A percentile compares a stretch with the other conserved stretches of the same genome.
Conservation (phyloP, 768 basidiomycete species). For the Cystofilobasidium capitatum region DNA sequence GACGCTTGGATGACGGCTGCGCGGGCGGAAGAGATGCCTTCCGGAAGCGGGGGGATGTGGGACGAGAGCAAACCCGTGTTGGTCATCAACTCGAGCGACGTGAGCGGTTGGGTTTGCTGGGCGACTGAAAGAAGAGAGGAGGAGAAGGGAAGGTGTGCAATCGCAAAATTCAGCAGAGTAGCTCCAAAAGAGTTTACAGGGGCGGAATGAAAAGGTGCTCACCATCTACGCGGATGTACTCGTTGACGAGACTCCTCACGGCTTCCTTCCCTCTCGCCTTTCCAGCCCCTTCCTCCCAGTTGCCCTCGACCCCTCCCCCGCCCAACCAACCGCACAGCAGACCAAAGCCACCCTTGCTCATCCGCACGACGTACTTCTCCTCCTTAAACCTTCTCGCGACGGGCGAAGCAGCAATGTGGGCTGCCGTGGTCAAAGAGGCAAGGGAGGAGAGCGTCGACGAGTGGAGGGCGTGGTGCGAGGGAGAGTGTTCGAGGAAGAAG, state of each 20-base stretch:
- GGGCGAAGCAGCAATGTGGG: slow-evolving; percentile 74
- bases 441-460: slow-evolving; percentile 63
- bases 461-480: slow-evolving; percentile 58
- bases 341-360: slow-evolving; percentile 84
- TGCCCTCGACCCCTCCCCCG: slow-evolving; percentile 63
- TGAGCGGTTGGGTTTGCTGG: slow-evolving; percentile 52
- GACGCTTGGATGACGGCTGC: slow-evolving; percentile 41
- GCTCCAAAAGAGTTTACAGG: too few relatives aligned
- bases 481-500: slow-evolving; percentile 64
- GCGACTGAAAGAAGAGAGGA: slow-evolving; percentile 48
- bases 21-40: background rate
- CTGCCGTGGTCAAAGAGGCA: slow-evolving; percentile 65
- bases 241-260: slow-evolving; percentile 89
- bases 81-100: slow-evolving; percentile 19
- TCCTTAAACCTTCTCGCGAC: slow-evolving; percentile 72
- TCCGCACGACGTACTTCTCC: slow-evolving; percentile 80
- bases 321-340: slow-evolving; percentile 92
- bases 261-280: slow-evolving; percentile 77
- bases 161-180: background rate
- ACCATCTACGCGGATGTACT: slow-evolving; percentile 86
- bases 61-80: slow-evolving; percentile 67
- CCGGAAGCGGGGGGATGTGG: slow-evolving; percentile 47
- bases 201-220: slow-evolving; percentile 31
- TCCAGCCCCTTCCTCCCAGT: slow-evolving; percentile 71
- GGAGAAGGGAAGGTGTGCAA: background rate